Evolutionary conservation across 2,329 filamentous ascomycete species (phyloP).

Genomic region (Ambrosiella xylebori): DNA sequence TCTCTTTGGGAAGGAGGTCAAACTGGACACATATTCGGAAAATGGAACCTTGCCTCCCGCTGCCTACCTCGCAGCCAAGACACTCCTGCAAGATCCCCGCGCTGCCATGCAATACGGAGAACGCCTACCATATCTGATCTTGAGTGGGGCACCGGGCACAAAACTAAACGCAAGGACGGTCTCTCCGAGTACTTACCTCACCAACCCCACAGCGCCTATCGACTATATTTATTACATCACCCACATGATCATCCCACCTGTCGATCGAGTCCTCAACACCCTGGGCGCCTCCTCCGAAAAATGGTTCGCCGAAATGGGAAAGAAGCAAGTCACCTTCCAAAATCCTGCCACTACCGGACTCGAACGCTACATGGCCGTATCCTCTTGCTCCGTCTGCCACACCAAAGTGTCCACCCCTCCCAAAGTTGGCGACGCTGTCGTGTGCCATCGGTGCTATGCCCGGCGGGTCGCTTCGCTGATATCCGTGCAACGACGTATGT

Average conservation of each 20-base stretch:
- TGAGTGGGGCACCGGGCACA: conserved; percentile 73
- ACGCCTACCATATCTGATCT: conserved; percentile 83
- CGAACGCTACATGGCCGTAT: conserved; percentile 82
- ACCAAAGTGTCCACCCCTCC: too few species aligned
- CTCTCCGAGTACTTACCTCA: conserved; percentile 64
- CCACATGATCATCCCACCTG: conserved; percentile 85
- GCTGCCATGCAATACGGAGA: conserved; percentile 90
- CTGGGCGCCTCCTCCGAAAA: conserved; percentile 77
- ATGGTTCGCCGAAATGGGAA: conserved; percentile 97
- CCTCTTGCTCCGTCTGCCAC: conserved; percentile 36
- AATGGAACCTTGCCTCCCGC: conserved; percentile 54
- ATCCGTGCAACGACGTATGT: too few species aligned
- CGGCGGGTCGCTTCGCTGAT: too few species aligned
- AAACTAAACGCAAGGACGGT: conserved; percentile 80
- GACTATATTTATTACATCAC: conserved; percentile 95
- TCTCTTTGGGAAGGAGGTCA: conserved; percentile 85
- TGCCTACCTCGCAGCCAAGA: conserved; percentile 69
- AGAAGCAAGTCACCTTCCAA: conserved; percentile 41
- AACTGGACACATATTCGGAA: conserved; percentile 56
- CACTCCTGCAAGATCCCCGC: conserved; percentile 72
- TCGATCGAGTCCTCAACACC: conserved; percentile 92
- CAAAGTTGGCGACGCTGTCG: too few species aligned
- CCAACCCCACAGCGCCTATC: conserved; percentile 59
- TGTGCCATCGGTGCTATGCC: too few species aligned
- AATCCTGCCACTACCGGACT: conserved; percentile 26